Evolutionary conservation across 495 filamentous ascomycete genomes (phyloP).

Genomic region (Patellaria atrata): DNA sequence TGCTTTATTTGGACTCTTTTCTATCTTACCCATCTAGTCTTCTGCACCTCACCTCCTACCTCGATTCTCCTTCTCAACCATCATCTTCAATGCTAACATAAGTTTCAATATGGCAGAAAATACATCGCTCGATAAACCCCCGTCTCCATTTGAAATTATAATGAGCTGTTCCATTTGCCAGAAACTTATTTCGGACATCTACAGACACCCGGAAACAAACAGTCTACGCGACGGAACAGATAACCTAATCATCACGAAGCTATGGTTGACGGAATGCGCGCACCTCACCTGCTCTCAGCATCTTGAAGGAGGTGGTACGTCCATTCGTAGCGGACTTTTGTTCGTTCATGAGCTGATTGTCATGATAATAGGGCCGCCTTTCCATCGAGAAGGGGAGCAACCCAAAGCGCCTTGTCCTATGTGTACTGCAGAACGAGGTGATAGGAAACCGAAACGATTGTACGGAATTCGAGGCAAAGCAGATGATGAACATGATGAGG

Average conservation of each 20-base stretch:
- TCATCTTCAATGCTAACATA: not conserved
- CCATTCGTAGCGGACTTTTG: not conserved
- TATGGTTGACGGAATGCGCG: conserved; percentile 32
- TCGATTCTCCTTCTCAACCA: conserved; percentile 1
- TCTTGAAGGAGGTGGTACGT: conserved; percentile 30
- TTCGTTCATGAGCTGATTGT: not conserved
- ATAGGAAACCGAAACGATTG: conserved; percentile 24
- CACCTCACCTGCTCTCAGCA: conserved; percentile 33
- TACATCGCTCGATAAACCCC: not conserved
- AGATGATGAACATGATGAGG: conserved; percentile 26
- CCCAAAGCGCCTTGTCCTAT: conserved; percentile 31
- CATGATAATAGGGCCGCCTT: conserved; percentile 26
- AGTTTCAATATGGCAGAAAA: conserved; percentile 3
- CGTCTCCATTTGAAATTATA: conserved; percentile 25
- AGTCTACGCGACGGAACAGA: conserved; percentile 23
- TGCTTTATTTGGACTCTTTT: not conserved
- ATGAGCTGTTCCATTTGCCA: conserved; percentile 32
- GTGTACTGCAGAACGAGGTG: conserved; percentile 23
- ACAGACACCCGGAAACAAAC: conserved; percentile 18
- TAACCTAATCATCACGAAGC: conserved; percentile 23
- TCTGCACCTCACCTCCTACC: not conserved
- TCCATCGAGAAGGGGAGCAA: conserved; percentile 24
- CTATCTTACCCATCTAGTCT: no score
- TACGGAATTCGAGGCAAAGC: conserved; percentile 27
- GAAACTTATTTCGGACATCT: conserved; percentile 27